A percentile compares a stretch with the other conserved stretches of the same genome.
These are phyloP conservation scores for Torulaspora indica DNA, from an alignment of 805 yeast genomes.

Conservation along the genomic window DNA sequence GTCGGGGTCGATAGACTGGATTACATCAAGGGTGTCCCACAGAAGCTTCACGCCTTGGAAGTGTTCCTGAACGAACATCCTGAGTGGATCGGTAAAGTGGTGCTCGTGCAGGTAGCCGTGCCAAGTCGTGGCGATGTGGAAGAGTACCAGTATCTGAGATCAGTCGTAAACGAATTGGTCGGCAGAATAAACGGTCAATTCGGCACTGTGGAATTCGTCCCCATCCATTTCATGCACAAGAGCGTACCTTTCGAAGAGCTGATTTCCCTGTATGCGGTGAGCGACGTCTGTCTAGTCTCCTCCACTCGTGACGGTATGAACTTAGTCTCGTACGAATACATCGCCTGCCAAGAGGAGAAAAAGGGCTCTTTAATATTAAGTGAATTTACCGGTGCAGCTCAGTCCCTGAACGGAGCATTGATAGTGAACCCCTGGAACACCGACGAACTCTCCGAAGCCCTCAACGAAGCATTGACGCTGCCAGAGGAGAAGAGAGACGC, in stretches of 20 bases:
- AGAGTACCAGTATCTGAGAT: constrained; percentile 89
- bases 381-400: constrained; percentile 99
- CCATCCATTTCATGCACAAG: constrained; percentile 94
- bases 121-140: constrained; percentile 98
- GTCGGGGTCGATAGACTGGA: constrained; percentile 97
- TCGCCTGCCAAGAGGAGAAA: constrained; percentile 85
- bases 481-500: constrained; percentile 73
- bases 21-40: constrained; percentile 97
- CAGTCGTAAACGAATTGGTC: constrained; percentile 92
- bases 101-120: constrained; percentile 92
- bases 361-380: constrained; percentile 84
- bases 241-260: constrained; percentile 87
- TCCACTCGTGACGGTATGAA: constrained; percentile 99
- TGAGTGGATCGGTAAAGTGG: constrained; percentile 97
- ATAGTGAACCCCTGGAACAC: constrained; percentile 98
- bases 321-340: constrained; percentile 90
- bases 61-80: constrained; percentile 89
- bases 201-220: constrained; percentile 96
- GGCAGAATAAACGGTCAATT: constrained; percentile 95
- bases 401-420: constrained; percentile 87
- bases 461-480: constrained; percentile 79
- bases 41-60: constrained; percentile 93
- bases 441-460: constrained; percentile 83
- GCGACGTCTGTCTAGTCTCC: constrained; percentile 89
- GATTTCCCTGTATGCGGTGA: constrained; percentile 75